Evolutionary conservation across 805 yeast genomes (phyloP).

Genomic region (Kuraishia hungarica): DNA sequence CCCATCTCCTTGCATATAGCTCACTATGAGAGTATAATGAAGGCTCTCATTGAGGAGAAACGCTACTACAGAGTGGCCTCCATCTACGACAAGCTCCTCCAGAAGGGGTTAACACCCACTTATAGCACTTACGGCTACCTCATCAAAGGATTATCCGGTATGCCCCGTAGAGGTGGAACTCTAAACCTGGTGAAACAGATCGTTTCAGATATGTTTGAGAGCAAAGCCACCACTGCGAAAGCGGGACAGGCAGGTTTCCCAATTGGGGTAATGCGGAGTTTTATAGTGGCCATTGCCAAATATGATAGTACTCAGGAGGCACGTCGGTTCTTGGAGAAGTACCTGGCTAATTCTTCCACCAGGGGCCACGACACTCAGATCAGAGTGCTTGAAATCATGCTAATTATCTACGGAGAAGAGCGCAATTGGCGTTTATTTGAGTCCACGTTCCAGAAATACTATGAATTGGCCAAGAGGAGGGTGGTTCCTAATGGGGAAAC

Average conservation of each 20-base stretch:
- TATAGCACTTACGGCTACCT: background rate
- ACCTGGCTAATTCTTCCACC: background rate
- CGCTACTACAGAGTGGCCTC: background rate
- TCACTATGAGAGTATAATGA: background rate
- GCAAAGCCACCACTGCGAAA: background rate
- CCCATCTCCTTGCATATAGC: background rate
- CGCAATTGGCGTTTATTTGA: conserved; percentile 3
- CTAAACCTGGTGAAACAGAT: background rate
- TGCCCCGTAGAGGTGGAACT: background rate
- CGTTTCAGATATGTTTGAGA: background rate
- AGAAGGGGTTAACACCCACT: background rate
- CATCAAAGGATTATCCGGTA: background rate
- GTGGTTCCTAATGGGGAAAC: too few species aligned
- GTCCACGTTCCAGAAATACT: conserved; percentile 1
- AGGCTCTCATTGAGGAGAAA: background rate
- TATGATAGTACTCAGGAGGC: background rate
- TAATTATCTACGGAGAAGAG: conserved; percentile 3
- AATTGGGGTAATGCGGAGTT: background rate
- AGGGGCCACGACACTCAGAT: background rate
- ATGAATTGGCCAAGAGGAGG: background rate
- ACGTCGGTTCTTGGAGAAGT: background rate
- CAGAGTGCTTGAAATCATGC: background rate
- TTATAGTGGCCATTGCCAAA: background rate
- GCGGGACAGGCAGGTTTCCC: background rate
- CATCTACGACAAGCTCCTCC: background rate